Percentiles rank a stretch among this genome's conserved stretches.
phyloP scores from a whole-genome alignment of 805 yeast species.

The Candida arabinofermentans region DNA sequence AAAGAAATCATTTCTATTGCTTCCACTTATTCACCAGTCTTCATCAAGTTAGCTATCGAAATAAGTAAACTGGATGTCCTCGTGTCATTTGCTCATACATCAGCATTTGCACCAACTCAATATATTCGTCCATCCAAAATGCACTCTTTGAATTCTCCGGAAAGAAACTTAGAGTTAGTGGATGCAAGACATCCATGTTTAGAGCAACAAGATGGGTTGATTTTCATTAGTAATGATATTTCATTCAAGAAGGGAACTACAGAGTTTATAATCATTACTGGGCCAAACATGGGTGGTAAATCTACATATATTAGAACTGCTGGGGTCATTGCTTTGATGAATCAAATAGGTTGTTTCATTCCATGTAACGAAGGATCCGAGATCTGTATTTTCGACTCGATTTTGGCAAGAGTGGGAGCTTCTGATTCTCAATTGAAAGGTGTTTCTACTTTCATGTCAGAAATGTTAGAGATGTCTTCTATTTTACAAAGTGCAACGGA shows the following conservation, averaged over 20 bases:
- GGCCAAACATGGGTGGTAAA: constrained; percentile 98
- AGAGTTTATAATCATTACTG: constrained; percentile 83
- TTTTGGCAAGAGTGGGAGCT: constrained; percentile 96
- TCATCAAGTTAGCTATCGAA: constrained; percentile 60
- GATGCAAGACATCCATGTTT: constrained; percentile 94
- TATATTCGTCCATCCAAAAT: constrained; percentile 67
- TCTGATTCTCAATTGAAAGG: constrained; percentile 97
- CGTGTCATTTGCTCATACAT: constrained; percentile 77
- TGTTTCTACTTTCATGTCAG: constrained; percentile 94
- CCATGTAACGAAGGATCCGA: constrained; percentile 76
- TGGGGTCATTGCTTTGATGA: constrained; percentile 82
- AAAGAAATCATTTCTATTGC: constrained; percentile 80
- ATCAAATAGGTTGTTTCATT: constrained; percentile 85
- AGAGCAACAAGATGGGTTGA: constrained; percentile 85
- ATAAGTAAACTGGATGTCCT: constrained; percentile 81
- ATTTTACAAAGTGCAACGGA: constrained; percentile 75
- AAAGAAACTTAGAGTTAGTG: constrained; percentile 49
- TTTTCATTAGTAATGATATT: constrained; percentile 93
- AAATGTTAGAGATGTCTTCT: constrained; percentile 90
- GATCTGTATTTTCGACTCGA: constrained; percentile 81
- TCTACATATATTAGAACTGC: constrained; percentile 88
- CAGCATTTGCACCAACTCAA: constrained; percentile 78
- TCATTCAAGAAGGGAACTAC: constrained; percentile 48
- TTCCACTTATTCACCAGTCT: constrained; percentile 73
- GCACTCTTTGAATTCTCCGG: constrained; percentile 44